Evolutionary conservation across 2,329 filamentous ascomycete genomes (phyloP).

Genomic region (Botrytis aclada): DNA sequence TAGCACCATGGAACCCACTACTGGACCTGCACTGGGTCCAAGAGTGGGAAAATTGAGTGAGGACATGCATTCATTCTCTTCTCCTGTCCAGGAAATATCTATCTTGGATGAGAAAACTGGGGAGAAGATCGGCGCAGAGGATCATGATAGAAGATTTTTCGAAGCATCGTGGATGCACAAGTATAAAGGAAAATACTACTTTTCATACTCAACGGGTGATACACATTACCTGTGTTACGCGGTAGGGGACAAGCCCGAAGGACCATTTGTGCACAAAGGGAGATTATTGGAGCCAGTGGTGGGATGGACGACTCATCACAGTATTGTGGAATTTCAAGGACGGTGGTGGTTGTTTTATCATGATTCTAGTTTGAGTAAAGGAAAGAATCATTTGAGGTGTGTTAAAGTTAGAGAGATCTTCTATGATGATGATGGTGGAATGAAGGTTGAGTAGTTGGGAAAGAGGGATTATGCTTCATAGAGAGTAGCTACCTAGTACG

Average conservation of each 20-base stretch:
- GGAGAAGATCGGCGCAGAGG: constrained; percentile 58
- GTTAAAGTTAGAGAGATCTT: constrained; percentile 75
- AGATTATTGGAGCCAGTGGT: constrained; percentile 71
- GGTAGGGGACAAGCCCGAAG: constrained; percentile 59
- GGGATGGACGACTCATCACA: constrained; percentile 81
- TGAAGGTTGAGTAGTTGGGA: constrained; percentile 40
- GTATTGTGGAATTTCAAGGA: constrained; percentile 69
- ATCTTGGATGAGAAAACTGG: constrained; percentile 60
- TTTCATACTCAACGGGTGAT: constrained; percentile 75
- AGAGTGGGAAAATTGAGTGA: constrained; percentile 61
- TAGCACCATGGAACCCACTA: constrained; percentile 58
- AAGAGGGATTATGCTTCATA: not conserved
- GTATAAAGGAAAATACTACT: constrained; percentile 66
- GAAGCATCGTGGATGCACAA: constrained; percentile 81
- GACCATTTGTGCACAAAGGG: constrained; percentile 71
- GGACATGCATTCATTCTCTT: constrained; percentile 63
- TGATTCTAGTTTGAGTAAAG: constrained; percentile 65
- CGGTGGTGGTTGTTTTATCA: constrained; percentile 76
- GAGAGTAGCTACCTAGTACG: not conserved
- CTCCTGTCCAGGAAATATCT: constrained; percentile 54
- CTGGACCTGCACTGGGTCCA: constrained; percentile 59
- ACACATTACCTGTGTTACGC: constrained; percentile 73
- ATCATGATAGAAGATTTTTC: constrained; percentile 75
- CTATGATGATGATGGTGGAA: constrained; percentile 63
- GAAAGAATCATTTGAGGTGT: constrained; percentile 67